Evolutionary conservation across 208 protist genomes (phyloP), one percentile per base, ranked within the genome.

Genomic region (Acanthamoeba polyphaga): DNA sequence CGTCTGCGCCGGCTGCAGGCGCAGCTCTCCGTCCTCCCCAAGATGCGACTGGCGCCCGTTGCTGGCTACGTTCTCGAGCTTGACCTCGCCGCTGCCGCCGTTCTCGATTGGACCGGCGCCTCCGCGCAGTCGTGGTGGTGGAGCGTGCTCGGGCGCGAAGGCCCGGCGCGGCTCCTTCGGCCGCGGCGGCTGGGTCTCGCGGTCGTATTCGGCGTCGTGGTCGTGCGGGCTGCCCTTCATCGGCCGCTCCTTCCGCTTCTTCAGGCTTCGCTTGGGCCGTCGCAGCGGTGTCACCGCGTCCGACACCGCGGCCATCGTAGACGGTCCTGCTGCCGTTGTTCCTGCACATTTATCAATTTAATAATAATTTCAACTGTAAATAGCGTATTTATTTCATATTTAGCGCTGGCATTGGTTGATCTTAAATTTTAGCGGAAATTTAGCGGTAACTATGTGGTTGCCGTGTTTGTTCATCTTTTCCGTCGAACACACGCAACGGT

Each of bases 201-300:
- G n/a, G 15, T 32, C 64, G 29, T 17, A 34, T 32, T 72, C 64
- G 24, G 53, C 74, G 70, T 8, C n/a, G 1, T 38, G 15, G 22
- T 82, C 74, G 9, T 24, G 27, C 66, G 5, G 24, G 15, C 38
- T 9, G 38, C 38, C 22, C 43, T 82, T 82, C 74, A 17, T 43
- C 24, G 74, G 74, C 22, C 22, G 74, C 9, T 82, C 74, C 74
- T 82, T 82, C 15, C 43, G 8, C 43, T 82, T 82, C 74, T 82
- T 82, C 1, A 82, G 74, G 24, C 43, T 82, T 15, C 74, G 74
- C 38, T 82, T 82, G 10, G 74, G 74, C 10, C 74, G 74, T 51
- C 74, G 74, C 15, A 82, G 74, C 43, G 74, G 74, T 6, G 74
- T 82, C 15, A 82, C 74, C 7, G 74, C 74, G 74, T 82, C 74